Evolutionary conservation across 208 protist species (phyloP).

Genomic region (Leishmania amazonensis): DNA sequence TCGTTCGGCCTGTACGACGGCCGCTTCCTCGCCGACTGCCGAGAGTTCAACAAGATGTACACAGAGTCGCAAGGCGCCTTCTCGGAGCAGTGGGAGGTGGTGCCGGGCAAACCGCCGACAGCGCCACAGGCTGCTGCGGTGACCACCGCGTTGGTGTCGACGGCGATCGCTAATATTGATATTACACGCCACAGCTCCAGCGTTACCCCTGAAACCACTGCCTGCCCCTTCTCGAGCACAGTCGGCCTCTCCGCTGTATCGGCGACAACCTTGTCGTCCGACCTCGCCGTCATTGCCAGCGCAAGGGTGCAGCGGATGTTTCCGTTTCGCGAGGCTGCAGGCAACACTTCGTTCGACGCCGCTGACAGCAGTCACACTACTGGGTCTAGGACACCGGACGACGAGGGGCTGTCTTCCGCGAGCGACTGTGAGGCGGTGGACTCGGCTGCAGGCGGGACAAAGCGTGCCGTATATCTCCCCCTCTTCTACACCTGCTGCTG

Average conservation of each 20-base stretch:
- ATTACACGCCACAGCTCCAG: background rate
- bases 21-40: conserved; percentile 29
- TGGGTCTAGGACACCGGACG: conserved; percentile 11
- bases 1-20: conserved; percentile 42
- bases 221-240: background rate
- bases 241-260: background rate
- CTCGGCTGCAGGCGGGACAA: conserved; percentile 2
- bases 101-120: background rate
- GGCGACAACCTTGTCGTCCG: background rate
- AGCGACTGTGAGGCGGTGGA: conserved; percentile 17
- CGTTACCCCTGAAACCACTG: background rate
- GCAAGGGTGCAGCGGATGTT: conserved; percentile 13
- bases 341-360: conserved; percentile 15
- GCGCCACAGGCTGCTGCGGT: background rate
- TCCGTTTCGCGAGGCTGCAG: conserved; percentile 8
- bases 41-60: conserved; percentile 30
- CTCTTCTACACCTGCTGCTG: conserved; percentile 53
- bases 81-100: conserved; percentile 24
- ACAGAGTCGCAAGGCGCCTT: conserved; percentile 32
- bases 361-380: conserved; percentile 14
- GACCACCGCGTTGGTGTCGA: background rate
- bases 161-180: background rate
- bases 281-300: background rate
- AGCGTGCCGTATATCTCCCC: conserved; percentile 30
- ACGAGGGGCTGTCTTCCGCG: conserved; percentile 20